phyloP scores from a whole-genome alignment of 2,329 filamentous ascomycete genomes.

The Phyllosticta citribraziliensis region DNA sequence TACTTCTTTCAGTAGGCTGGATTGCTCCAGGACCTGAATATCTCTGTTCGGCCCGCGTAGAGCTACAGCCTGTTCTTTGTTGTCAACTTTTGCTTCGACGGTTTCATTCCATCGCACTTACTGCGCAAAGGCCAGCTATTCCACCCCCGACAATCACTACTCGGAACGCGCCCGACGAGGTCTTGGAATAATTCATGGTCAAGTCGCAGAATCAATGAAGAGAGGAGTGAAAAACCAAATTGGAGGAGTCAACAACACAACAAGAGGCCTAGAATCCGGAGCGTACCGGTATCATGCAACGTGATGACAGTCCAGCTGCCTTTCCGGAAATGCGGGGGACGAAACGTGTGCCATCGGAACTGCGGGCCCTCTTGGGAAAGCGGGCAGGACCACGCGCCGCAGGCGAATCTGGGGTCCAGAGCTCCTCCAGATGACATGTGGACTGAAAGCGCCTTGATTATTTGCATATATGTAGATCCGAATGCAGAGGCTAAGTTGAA shows the following conservation, averaged over 20 bases:
- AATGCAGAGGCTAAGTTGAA: background rate
- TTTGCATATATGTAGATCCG: background rate
- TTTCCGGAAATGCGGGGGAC: no score
- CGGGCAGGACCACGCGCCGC: background rate
- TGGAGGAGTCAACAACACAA: background rate
- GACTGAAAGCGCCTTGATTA: background rate
- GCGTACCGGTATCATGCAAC: no score
- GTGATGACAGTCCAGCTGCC: no score
- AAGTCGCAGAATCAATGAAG: background rate
- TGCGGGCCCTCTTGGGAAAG: background rate
- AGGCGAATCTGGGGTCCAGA: background rate
- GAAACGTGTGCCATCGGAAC: no score
- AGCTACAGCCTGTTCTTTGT: constrained; percentile 30
- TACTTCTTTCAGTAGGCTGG: constrained; percentile 25
- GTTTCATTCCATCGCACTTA: no score
- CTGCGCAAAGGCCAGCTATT: background rate
- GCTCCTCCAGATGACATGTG: background rate
- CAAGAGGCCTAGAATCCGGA: no score
- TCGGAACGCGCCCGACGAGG: constrained; percentile 14
- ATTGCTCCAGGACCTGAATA: constrained; percentile 26
- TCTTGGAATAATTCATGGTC: background rate
- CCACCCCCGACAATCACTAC: constrained; percentile 21
- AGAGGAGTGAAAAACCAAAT: background rate
- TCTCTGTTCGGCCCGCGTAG: constrained; percentile 24
- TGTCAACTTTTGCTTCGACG: no score